Evolutionary conservation across 2,329 filamentous ascomycete species (phyloP), one percentile per base, ranked within the genome.

Genomic region (Fusarium tuaranense): DNA sequence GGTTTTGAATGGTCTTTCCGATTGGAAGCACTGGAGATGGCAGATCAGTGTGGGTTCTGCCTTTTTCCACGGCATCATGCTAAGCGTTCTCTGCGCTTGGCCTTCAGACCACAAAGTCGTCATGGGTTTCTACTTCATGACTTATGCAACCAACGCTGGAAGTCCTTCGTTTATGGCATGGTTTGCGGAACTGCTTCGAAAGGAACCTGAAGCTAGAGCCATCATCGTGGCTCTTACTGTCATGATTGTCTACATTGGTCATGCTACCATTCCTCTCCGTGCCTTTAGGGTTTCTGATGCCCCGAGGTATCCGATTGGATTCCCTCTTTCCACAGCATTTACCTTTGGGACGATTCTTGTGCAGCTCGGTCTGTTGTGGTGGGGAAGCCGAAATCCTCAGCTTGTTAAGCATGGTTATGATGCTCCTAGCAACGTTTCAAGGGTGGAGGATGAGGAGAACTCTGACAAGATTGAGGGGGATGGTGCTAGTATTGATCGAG

Each of bases 1-100:
- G 14, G 77, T 77, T 1, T 70, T 84, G 14, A 84, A 83, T 60
- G 80, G 79, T 6, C 51, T 84, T 0, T 82, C 82, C 0, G 83
- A 84, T 65, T 80, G 79, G 79, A 84, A 83, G 69, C 79, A 78
- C 27, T 84, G 83, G 82, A 79, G 82, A 9, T 84, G 83, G 83
- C 83, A 84, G 67, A 78, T 84, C 30, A 81, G 80, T 51, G 75
- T 80, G 16, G 80, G 78, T 16, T 79, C 79, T 1, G 78, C 79
- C 0, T 72, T 76, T 0, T 73, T 76, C 9, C 78, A 82, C 25
- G 78, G 79, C 3, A 63, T 83, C 12, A 79, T 82, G 60, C 76
- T 83, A 1, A 73, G 78, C 3, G 81, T 83, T 0, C 76, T 84
- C 5, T 80, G 80, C 27, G 79, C 69, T 0, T 83, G 82, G 81